Percentiles rank a stretch among this genome's conserved stretches.
Evolutionary conservation across 2,329 filamentous ascomycete genomes (phyloP).

Genomic region (Passalora sequoiae): DNA sequence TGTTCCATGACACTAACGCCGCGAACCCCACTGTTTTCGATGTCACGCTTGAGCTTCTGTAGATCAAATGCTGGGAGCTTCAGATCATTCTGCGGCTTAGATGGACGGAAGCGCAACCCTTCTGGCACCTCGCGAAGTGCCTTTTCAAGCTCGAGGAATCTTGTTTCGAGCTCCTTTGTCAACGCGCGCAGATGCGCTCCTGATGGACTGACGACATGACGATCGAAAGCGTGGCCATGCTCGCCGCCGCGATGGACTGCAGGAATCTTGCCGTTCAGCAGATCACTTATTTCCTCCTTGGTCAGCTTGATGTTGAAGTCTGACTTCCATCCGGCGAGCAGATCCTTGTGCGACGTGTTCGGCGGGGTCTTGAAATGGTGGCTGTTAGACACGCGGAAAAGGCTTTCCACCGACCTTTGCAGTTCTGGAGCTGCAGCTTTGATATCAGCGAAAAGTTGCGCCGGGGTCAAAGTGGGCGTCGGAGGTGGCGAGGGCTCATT

Average conservation of each 20-base stretch:
- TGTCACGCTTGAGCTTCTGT: conserved; percentile 26
- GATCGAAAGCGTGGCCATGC: conserved; percentile 39
- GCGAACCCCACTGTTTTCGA: conserved; percentile 27
- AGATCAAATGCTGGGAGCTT: conserved; percentile 32
- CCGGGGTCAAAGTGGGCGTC: conserved; percentile 31
- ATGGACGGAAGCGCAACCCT: conserved; percentile 26
- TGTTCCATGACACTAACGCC: conserved; percentile 36
- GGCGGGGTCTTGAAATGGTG: conserved; percentile 29
- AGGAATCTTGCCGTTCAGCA: conserved; percentile 53
- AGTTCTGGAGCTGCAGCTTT: conserved; percentile 29
- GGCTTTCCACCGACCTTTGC: conserved; percentile 31
- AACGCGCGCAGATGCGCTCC: conserved; percentile 72
- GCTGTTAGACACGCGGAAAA: conserved; percentile 31
- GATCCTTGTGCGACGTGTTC: conserved; percentile 27
- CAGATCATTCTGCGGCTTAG: conserved; percentile 31
- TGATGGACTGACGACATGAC: conserved; percentile 68
- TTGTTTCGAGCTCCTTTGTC: conserved; percentile 62
- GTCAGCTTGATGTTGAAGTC: conserved; percentile 32
- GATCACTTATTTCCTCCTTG: conserved; percentile 40
- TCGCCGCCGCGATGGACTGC: conserved; percentile 42
- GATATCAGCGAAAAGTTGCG: conserved; percentile 31
- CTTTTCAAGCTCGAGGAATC: conserved; percentile 64
- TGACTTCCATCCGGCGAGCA: conserved; percentile 28
- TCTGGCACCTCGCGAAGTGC: conserved; percentile 43
- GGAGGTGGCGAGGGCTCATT: conserved; percentile 31